A percentile compares a stretch with the other conserved stretches of the same genome.
Evolutionary conservation across 306 rosid species (phyloP).

Genomic region (Arachis hypogaea): DNA sequence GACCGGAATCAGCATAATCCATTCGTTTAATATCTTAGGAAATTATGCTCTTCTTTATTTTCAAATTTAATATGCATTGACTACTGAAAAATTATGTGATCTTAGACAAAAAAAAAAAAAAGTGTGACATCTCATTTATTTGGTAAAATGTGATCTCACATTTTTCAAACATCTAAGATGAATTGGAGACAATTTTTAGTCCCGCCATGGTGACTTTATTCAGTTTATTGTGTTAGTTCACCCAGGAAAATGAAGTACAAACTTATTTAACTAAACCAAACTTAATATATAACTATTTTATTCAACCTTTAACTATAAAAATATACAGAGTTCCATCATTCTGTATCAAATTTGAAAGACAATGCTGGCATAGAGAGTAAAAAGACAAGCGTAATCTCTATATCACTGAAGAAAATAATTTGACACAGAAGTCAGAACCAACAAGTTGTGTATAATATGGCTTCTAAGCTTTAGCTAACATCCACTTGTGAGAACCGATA

Average conservation of each 20-base stretch:
- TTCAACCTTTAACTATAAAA: constrained; percentile 2
- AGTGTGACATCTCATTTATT: too few relatives aligned
- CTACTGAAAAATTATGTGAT: too few relatives aligned
- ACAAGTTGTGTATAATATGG: constrained; percentile 21
- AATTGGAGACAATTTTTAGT: neutral
- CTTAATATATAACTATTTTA: neutral
- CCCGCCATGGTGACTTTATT: neutral
- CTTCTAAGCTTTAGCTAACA: constrained; percentile 11
- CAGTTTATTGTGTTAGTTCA: neutral
- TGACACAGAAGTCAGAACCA: constrained; percentile 20
- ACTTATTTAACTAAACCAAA: neutral
- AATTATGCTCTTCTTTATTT: neutral
- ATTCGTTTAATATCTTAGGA: neutral
- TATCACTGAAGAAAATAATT: constrained; percentile 9
- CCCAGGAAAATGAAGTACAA: neutral
- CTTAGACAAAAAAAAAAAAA: too few relatives aligned
- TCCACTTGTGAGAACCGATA: constrained; percentile 5
- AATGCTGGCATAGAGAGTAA: neutral
- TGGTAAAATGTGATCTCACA: too few relatives aligned
- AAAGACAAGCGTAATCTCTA: constrained; percentile 12
- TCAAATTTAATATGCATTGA: too few relatives aligned
- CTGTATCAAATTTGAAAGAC: constrained; percentile 1
- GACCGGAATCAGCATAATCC: neutral
- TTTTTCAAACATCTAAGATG: too few relatives aligned
- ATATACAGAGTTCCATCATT: constrained; percentile 3